Percentiles rank a stretch among this genome's conserved stretches.
These are phyloP conservation scores for Mercurialis annua DNA, from an alignment of 345 rosid genomes.

Conservation along the genomic window DNA sequence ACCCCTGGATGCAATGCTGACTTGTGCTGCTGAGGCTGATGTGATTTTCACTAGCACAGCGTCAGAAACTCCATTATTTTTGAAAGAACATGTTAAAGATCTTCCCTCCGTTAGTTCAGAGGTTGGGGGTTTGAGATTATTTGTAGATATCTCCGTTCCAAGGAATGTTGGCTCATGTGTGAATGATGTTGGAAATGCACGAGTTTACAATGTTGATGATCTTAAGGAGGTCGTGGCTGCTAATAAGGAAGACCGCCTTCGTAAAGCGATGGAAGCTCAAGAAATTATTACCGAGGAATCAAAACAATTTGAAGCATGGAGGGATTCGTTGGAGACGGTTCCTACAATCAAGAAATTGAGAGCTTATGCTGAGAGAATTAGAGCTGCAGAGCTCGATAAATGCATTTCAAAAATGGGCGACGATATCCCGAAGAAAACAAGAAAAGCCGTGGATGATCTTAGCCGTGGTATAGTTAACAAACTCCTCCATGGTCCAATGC, in stretches of 20 bases:
- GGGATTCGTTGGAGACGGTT: constrained; percentile 91
- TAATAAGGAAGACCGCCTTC: constrained; percentile 85
- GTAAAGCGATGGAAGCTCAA: constrained; percentile 96
- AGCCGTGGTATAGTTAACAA: constrained; percentile 91
- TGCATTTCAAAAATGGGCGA: constrained; percentile 93
- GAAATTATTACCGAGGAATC: constrained; percentile 74
- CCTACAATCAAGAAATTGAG: constrained; percentile 94
- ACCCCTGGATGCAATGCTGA: constrained; percentile 65
- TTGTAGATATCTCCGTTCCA: constrained; percentile 87
- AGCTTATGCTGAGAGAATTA: constrained; percentile 89
- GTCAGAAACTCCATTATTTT: constrained; percentile 67
- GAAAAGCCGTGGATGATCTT: constrained; percentile 80
- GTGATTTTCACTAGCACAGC: constrained; percentile 94
- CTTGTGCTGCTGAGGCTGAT: constrained; percentile 79
- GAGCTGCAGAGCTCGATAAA: constrained; percentile 76
- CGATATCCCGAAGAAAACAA: constrained; percentile 77
- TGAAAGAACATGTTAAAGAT: constrained; percentile 58
- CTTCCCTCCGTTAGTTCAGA: constrained; percentile 51
- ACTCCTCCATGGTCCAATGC: constrained; percentile 98
- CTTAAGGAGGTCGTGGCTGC: constrained; percentile 99
- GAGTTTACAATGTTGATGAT: constrained; percentile 87
- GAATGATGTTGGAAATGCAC: constrained; percentile 43
- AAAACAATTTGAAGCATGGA: constrained; percentile 87
- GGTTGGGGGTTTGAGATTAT: constrained; percentile 67
- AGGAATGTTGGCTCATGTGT: constrained; percentile 86